Evolutionary conservation across 345 rosid species (phyloP).

Genomic region (Eucalyptus marginata): DNA sequence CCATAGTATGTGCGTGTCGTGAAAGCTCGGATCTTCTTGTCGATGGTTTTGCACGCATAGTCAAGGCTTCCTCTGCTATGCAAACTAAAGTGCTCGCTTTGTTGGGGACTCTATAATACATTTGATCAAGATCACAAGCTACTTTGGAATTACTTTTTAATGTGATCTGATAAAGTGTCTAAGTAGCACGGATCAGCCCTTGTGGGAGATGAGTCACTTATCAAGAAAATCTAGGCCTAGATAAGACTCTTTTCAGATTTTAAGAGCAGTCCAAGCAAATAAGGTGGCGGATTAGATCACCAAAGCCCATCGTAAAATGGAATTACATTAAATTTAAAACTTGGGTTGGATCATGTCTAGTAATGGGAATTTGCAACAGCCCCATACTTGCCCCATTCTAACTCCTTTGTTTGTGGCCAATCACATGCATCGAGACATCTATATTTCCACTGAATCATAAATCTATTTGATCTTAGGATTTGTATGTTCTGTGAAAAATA

Average conservation of each 20-base stretch:
- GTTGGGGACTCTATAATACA: background rate
- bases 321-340: too few species aligned
- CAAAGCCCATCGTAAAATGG: background rate
- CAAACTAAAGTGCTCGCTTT: background rate
- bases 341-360: too few species aligned
- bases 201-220: background rate
- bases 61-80: background rate
- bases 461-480: too few species aligned
- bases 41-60: background rate
- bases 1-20: background rate
- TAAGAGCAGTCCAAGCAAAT: background rate
- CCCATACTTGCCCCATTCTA: too few species aligned
- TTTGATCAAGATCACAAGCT: background rate
- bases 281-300: rapidly evolving
- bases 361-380: too few species aligned
- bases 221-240: background rate
- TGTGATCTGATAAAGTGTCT: background rate
- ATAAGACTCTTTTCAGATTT: background rate
- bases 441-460: too few species aligned
- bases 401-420: too few species aligned
- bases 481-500: too few species aligned
- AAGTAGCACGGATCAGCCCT: background rate
- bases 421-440: too few species aligned
- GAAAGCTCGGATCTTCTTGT: background rate
- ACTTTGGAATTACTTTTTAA: background rate